phyloP scores from a whole-genome alignment of 306 rosid species.

The Cotoneaster glaucophyllus region DNA sequence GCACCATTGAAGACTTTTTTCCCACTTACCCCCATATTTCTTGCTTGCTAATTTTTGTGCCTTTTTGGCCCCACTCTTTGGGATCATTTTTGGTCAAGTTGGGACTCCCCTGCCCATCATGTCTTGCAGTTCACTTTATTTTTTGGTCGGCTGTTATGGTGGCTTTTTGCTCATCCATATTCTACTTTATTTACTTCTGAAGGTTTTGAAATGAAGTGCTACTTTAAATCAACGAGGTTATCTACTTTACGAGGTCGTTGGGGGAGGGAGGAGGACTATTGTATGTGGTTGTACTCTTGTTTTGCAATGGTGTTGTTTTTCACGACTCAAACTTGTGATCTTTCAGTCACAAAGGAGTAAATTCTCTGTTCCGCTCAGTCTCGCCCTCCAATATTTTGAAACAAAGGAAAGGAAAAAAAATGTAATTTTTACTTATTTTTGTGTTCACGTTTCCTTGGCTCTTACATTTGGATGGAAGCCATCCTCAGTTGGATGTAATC shows the following conservation, averaged over 20 bases:
- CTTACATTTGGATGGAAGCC: background rate
- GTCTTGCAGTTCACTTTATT: conserved; percentile 1
- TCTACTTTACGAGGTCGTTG: rapidly evolving
- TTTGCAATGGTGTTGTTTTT: no score
- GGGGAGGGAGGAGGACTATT: no score
- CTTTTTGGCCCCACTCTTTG: conserved; percentile 17
- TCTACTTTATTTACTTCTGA: background rate
- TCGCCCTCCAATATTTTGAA: background rate
- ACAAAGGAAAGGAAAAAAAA: background rate
- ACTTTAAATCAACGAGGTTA: no score
- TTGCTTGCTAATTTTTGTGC: conserved; percentile 2
- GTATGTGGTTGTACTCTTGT: no score
- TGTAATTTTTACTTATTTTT: background rate
- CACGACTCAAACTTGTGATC: no score
- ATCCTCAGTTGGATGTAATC: background rate
- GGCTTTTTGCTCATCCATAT: conserved; percentile 3
- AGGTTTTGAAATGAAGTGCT: background rate
- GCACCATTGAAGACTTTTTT: conserved; percentile 13
- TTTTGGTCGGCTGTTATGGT: background rate
- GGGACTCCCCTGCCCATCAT: background rate
- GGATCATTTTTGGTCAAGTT: background rate
- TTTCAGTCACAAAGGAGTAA: no score
- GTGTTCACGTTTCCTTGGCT: background rate
- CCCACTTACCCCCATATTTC: background rate
- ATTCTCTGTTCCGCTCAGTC: no score